Evolutionary conservation across 805 yeast species (phyloP).

Genomic region (Cyberlindnera mrakii): DNA sequence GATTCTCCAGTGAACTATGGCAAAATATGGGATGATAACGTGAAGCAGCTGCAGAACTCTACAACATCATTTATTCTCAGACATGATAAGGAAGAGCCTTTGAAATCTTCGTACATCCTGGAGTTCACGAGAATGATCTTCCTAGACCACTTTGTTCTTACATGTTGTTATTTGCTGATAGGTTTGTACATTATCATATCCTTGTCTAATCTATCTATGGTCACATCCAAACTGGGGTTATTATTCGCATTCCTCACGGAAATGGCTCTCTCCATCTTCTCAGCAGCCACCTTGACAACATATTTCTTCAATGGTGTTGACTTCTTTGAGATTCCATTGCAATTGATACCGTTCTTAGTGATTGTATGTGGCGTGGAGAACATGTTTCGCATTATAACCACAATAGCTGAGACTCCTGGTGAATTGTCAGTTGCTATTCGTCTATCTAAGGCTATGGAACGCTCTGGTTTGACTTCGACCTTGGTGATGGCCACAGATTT

Average conservation of each 20-base stretch:
- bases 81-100: background rate
- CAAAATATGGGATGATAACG: conserved; percentile 26
- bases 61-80: conserved; percentile 2
- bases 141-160: conserved; percentile 22
- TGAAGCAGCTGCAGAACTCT: conserved; percentile 16
- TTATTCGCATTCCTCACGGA: conserved; percentile 39
- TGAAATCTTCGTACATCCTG: conserved; percentile 2
- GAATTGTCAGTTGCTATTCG: conserved; percentile 36
- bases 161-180: conserved; percentile 23
- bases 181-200: conserved; percentile 30
- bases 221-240: conserved; percentile 42
- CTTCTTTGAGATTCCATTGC: conserved; percentile 33
- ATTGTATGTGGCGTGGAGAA: conserved; percentile 41
- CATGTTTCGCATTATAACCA: conserved; percentile 37
- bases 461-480: conserved; percentile 33
- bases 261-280: conserved; percentile 30
- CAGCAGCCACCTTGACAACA: conserved; percentile 39
- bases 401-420: conserved; percentile 34
- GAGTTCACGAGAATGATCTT: conserved; percentile 14
- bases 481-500: conserved; percentile 27
- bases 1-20: conserved; percentile 15
- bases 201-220: conserved; percentile 34
- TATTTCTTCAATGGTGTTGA: conserved; percentile 29
- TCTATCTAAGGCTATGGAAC: conserved; percentile 30
- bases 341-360: conserved; percentile 35